These are phyloP conservation scores for Arachnomyces sp. DNA, from an alignment of 2,329 filamentous ascomycete genomes.

Conservation along the genomic window DNA sequence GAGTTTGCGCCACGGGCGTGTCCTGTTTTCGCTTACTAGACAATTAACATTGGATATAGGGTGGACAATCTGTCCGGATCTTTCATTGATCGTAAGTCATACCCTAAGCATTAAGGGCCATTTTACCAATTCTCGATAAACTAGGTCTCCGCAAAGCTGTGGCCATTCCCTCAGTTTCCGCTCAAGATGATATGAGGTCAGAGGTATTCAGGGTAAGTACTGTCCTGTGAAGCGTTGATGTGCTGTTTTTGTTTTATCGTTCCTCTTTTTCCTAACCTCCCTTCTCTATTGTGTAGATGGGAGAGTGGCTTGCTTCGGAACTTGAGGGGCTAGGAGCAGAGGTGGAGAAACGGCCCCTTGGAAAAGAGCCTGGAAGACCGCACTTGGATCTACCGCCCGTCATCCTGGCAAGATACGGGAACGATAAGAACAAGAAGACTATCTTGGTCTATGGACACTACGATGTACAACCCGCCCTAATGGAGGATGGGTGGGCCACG, in stretches of 20 bases:
- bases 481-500: slow-evolving; percentile 90
- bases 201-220: slow-evolving; percentile 72
- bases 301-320: slow-evolving; percentile 76
- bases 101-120: neutral
- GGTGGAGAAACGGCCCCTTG: slow-evolving; percentile 77
- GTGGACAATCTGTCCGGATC: slow-evolving; percentile 69
- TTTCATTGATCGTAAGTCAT: slow-evolving; percentile 70
- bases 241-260: neutral
- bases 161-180: slow-evolving; percentile 90
- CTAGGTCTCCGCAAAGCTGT: slow-evolving; percentile 71
- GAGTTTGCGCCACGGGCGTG: slow-evolving; percentile 15
- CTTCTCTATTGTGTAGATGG: slow-evolving; percentile 54
- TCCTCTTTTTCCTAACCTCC: slow-evolving; percentile 8
- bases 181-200: slow-evolving; percentile 75
- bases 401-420: slow-evolving; percentile 84
- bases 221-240: neutral
- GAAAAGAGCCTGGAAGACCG: slow-evolving; percentile 86
- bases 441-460: slow-evolving; percentile 98
- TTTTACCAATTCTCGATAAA: slow-evolving; percentile 7
- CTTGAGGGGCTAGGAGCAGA: slow-evolving; percentile 75
- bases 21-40: neutral
- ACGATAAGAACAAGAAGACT: slow-evolving; percentile 84
- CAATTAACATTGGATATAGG: slow-evolving; percentile 19
- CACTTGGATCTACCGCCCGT: slow-evolving; percentile 87
- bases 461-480: slow-evolving; percentile 90